Evolutionary conservation across 257 asterid species (phyloP), one percentile per base, ranked within the genome.

Genomic region (Linderniella brevidens): DNA sequence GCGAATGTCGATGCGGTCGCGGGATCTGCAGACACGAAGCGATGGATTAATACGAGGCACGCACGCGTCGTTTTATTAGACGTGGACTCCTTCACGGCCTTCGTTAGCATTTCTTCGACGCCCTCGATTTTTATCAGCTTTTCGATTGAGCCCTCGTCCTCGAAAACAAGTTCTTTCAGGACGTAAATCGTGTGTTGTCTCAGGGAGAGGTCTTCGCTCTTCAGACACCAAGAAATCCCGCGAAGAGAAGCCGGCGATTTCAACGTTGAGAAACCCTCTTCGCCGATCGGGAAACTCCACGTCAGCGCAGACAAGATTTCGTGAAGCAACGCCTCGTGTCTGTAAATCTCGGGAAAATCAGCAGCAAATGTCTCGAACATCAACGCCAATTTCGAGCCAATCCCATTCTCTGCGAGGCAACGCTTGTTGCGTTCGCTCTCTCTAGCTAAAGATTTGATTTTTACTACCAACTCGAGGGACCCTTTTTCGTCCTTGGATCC

Each of bases 351-450:
- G 12, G 0, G 76, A 49, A 32, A 48, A 19, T 7, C 60, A 25
- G 3, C 49, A 3, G 93, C 64, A 9, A 87, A 77, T 0, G 64
- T 50, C 57, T 69, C 79, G 59, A 87, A 75, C 1, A 68, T 58
- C 4, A 49, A 44, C 0, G 95, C 66, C 17, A 83, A 10, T 0
- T 59, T 64, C 0, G 35, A 38, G 0, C 88, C 95, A 3, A 60
- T 43, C 39, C 93, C 92, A 32, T 76, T 71, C 9, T 64, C 66
- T 0, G 47, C 72, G 3, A 82, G 41, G 58, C 93, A 75, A 0
- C 57, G 64, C 55, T 64, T 77, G 68, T 87, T 73, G 0, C 86
- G 71, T 11, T 82, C 93, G 13, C 92, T 75, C 36, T 82, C 97
- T 61, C 52, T 75, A 0, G 75, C 92, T 61, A 58, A 64, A 13